phyloP scores from a whole-genome alignment of 202 grass and related monocot genomes.

The Zoysia matrella region DNA sequence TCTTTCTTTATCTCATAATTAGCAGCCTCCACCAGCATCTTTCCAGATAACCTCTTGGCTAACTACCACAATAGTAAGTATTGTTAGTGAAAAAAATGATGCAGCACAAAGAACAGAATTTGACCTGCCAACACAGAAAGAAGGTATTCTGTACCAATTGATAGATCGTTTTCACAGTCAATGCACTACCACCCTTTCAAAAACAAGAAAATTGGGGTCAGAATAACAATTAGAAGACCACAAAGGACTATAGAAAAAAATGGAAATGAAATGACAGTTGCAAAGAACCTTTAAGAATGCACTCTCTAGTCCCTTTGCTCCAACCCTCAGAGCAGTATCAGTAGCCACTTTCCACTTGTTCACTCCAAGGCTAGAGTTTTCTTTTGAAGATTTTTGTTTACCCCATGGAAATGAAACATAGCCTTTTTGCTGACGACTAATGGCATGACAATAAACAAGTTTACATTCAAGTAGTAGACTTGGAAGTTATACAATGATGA shows the following conservation, averaged over 20 bases:
- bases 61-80: constrained; percentile 67
- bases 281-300: constrained; percentile 81
- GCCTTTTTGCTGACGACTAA: constrained; percentile 39
- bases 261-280: not conserved
- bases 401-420: constrained; percentile 56
- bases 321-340: constrained; percentile 69
- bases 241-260: not conserved
- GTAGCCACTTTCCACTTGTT: constrained; percentile 75
- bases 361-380: constrained; percentile 60
- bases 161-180: constrained; percentile 76
- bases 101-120: constrained; percentile 17
- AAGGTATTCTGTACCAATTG: constrained; percentile 60
- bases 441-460: not conserved
- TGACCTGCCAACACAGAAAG: not conserved
- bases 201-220: constrained; percentile 37
- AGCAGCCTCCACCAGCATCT: constrained; percentile 70
- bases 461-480: constrained; percentile 8
- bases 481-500: constrained; percentile 9
- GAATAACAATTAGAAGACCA: constrained; percentile 25
- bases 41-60: constrained; percentile 83
- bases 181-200: constrained; percentile 79
- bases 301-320: constrained; percentile 73
- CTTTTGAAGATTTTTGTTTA: constrained; percentile 55
- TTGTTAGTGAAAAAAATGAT: constrained; percentile 31
- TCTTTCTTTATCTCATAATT: constrained; percentile 98